Evolutionary conservation across 768 basidiomycete species (phyloP), one percentile per base, ranked within the genome.

Genomic region (Trametes villosa): DNA sequence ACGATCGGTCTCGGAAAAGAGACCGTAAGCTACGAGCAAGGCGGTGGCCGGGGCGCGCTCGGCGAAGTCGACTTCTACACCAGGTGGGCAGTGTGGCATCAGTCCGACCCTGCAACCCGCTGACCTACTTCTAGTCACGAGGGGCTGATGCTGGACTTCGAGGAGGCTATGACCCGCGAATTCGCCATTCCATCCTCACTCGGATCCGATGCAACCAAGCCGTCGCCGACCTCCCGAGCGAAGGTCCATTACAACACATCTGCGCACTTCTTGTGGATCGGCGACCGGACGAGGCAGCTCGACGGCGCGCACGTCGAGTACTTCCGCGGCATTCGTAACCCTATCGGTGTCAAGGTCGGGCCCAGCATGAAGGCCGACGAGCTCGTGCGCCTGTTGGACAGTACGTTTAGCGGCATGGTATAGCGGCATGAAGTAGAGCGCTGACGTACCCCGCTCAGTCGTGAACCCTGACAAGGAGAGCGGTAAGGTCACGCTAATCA

Each of bases 191-290:
- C 80, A 7, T 67, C 63, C 22, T 64, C 67, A 1, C 33, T 59
- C 20, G 41, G 50, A 33, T 46, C 71, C 12, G 64, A 71, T 31
- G 54, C 53, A 11, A n/a, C 58, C 11, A 46, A 42, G 15, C 53
- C 62, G 13, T 17, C 62, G 1, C 40, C 31, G 20, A 38, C 60
- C n/a, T 45, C 57, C 5, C 63, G 63, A 4, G 36, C 46, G 20
- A 49, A 40, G 44, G 86, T 81, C 36, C 83, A 82, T 72, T 98
- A 96, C 76, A 96, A 98, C 71, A 91, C 92, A 17, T 92, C 93
- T 3, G 92, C 94, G 9, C 95, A 96, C 72, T 96, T 97, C 76
- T 74, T 98, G 50, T 99, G 96, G 96, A 92, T 99, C 54, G 96
- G 96, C 0, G 97, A 99, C 75, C 86, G 96, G 52, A 99, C 96